Percentiles rank a stretch among this genome's conserved stretches.
phyloP scores from a whole-genome alignment of 768 basidiomycete genomes.

The Amanita pseudoporphyria region DNA sequence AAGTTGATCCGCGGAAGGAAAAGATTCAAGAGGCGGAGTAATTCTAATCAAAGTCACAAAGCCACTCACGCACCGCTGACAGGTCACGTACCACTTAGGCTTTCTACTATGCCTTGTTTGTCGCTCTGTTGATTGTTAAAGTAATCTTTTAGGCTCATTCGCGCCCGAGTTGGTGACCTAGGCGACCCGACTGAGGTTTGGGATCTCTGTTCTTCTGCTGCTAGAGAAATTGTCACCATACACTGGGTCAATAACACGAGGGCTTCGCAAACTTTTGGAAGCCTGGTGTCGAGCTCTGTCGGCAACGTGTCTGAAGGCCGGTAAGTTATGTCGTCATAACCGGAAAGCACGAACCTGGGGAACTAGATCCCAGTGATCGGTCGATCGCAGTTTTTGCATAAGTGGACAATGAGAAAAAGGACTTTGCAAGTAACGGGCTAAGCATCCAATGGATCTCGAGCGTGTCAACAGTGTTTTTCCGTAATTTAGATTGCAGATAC shows the following conservation, averaged over 20 bases:
- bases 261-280: constrained; percentile 76
- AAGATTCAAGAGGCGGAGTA: constrained; percentile 64
- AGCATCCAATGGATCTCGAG: constrained; percentile 32
- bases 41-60: constrained; percentile 33
- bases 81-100: constrained; percentile 42
- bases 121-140: constrained; percentile 34
- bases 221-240: constrained; percentile 53
- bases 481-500: constrained; percentile 50
- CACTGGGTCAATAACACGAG: constrained; percentile 73
- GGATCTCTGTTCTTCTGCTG: constrained; percentile 29
- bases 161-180: constrained; percentile 5
- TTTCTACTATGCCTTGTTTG: constrained; percentile 41
- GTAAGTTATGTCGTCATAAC: not conserved
- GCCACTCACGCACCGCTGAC: not conserved
- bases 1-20: constrained; percentile 84
- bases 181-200: constrained; percentile 11
- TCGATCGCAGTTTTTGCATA: constrained; percentile 49
- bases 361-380: constrained; percentile 25
- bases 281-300: constrained; percentile 50
- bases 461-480: constrained; percentile 17
- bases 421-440: constrained; percentile 48
- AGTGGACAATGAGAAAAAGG: constrained; percentile 50
- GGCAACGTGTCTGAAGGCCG: constrained; percentile 10
- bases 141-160: constrained; percentile 23
- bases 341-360: not conserved